A percentile compares a stretch with the other conserved stretches of the same genome.
Conservation (phyloP, 139 green algal species). For the Desmodesmus armatus region DNA sequence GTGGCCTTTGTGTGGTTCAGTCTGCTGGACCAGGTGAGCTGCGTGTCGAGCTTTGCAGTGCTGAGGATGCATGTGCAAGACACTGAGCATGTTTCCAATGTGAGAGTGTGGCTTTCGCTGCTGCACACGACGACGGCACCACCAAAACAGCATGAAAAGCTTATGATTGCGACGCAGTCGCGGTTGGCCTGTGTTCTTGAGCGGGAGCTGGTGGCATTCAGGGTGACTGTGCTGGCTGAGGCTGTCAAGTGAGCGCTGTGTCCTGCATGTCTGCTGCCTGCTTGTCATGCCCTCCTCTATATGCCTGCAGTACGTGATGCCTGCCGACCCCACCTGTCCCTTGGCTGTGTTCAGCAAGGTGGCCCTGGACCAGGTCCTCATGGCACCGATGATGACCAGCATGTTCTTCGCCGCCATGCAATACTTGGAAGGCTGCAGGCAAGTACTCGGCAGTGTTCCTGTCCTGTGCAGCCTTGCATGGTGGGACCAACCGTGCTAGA, state of each 20-base stretch:
- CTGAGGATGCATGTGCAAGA: no score
- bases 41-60: no score
- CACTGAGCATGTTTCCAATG: no score
- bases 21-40: slow-evolving; percentile 53
- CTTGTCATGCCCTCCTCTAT: not conserved
- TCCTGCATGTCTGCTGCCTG: not conserved
- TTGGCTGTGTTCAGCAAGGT: slow-evolving; percentile 62
- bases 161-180: no score
- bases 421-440: slow-evolving; percentile 25
- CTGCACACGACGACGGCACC: no score
- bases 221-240: not conserved
- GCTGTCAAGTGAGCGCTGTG: not conserved
- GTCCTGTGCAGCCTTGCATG: no score
- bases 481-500: no score
- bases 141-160: no score
- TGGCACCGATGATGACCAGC: slow-evolving; percentile 62
- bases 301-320: slow-evolving; percentile 51
- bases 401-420: slow-evolving; percentile 66
- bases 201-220: not conserved
- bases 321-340: slow-evolving; percentile 51
- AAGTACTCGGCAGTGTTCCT: no score
- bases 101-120: no score
- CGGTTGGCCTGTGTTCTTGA: not conserved
- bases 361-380: slow-evolving; percentile 63
- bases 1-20: slow-evolving; percentile 57